Evolutionary conservation across 2,329 filamentous ascomycete species (phyloP).

Genomic region (Sphaerulina musiva): DNA sequence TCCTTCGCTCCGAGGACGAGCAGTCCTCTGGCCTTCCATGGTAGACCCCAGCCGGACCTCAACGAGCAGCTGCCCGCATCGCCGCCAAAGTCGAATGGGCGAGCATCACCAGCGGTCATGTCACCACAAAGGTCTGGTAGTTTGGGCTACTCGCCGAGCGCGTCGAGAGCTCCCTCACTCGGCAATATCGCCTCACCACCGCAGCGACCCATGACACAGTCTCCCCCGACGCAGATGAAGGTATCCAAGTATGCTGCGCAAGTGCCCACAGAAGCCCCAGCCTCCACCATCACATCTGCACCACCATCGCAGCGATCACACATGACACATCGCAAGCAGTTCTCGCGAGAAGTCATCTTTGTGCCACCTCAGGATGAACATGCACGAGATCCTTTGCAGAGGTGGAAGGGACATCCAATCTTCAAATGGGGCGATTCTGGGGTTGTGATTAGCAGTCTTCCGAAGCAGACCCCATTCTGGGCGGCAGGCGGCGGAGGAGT

Average conservation of each 20-base stretch:
- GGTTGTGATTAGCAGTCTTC: slow-evolving; percentile 74
- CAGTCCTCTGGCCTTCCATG: slow-evolving; percentile 55
- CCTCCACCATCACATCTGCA: slow-evolving; percentile 25
- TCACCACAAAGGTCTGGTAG: slow-evolving; percentile 21
- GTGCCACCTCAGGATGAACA: slow-evolving; percentile 52
- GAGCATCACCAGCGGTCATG: slow-evolving; percentile 15
- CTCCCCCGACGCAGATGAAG: slow-evolving; percentile 50
- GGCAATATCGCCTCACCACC: slow-evolving; percentile 33
- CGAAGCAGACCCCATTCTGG: slow-evolving; percentile 81
- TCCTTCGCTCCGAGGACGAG: slow-evolving; percentile 58
- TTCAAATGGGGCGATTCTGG: slow-evolving; percentile 87
- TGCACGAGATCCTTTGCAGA: slow-evolving; percentile 66
- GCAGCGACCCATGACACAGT: slow-evolving; percentile 46
- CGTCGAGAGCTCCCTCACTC: slow-evolving; percentile 37
- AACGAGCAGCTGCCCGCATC: slow-evolving; percentile 28
- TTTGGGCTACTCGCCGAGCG: slow-evolving; percentile 19
- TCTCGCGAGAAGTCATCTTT: slow-evolving; percentile 49
- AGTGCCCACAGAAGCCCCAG: slow-evolving; percentile 14
- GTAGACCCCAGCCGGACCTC: slow-evolving; percentile 30
- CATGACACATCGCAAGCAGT: slow-evolving; percentile 35
- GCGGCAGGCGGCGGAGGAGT: slow-evolving; percentile 58
- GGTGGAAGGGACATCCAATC: slow-evolving; percentile 86
- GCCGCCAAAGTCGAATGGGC: slow-evolving; percentile 34
- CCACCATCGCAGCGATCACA: slow-evolving; percentile 4
- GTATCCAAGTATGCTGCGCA: slow-evolving; percentile 39